Percentiles rank a stretch among this genome's conserved stretches.
Evolutionary conservation across 129 eudicot genomes (phyloP).

Genomic region (Centrapalus pauciflorus): DNA sequence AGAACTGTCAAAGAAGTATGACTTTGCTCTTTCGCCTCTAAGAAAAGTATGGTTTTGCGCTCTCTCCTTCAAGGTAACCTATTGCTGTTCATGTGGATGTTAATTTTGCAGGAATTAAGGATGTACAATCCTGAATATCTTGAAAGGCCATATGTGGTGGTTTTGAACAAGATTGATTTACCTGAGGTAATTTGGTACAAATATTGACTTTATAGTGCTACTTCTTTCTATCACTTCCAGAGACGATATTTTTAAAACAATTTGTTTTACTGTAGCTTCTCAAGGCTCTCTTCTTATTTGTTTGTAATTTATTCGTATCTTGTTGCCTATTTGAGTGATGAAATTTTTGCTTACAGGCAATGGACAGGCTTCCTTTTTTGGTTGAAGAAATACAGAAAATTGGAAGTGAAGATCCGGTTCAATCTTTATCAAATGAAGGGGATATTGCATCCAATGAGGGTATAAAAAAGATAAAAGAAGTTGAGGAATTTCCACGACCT

Average conservation of each 20-base stretch:
- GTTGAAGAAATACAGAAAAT: conserved; percentile 60
- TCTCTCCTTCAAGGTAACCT: neutral
- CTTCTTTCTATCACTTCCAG: neutral
- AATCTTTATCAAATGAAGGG: conserved; percentile 17
- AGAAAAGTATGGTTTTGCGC: neutral
- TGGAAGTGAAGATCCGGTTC: conserved; percentile 45
- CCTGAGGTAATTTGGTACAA: conserved; percentile 53
- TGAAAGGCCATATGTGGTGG: conserved; percentile 82
- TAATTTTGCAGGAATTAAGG: conserved; percentile 65
- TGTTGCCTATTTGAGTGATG: neutral
- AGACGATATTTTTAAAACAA: neutral
- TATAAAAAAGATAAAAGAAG: conserved; percentile 60
- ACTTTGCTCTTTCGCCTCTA: neutral
- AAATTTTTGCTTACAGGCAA: conserved; percentile 45
- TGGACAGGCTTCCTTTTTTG: conserved; percentile 55
- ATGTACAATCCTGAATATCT: conserved; percentile 99
- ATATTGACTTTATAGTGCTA: neutral
- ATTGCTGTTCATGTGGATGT: neutral
- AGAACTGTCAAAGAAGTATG: conserved; percentile 92
- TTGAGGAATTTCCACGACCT: conserved; percentile 85
- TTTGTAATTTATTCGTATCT: neutral
- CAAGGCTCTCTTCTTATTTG: neutral
- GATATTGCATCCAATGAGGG: conserved; percentile 29
- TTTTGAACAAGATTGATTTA: conserved; percentile 79
- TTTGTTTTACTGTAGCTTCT: neutral